Evolutionary conservation across 495 filamentous ascomycete species (phyloP), one percentile per base, ranked within the genome.

Genomic region (Pseudomonodictys pantanalensis): DNA sequence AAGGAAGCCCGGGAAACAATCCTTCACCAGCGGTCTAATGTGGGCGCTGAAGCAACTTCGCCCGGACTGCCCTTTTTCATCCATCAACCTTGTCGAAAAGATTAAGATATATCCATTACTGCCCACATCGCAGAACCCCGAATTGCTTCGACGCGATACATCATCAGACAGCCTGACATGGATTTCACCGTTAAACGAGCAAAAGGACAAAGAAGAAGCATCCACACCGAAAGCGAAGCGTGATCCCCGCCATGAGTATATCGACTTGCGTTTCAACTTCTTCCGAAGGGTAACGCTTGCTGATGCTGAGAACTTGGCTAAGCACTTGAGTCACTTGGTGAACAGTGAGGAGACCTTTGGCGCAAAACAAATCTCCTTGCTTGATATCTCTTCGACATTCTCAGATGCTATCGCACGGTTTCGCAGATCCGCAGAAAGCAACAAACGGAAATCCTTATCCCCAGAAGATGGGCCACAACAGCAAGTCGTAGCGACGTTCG

Each of bases 11-110:
- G 59, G 59, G 1, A 7, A 1, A 25, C 15, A 29, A 0, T 62
- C 59, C 1, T 62, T 62, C 32, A 62, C 59, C 1, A 43, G 39
- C 22, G 59, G 52, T 1, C 29, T 62, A 22, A 62, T 62, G 15
- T 44, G 43, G 46, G 43, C 59, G 1, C 30, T 62, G 10, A 51
- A 44, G 23, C 18, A 46, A 30, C 18, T 60, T 32, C 8, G 18
- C 3, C 20, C 38, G 29, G 17, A 41, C 12, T 24, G 9, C 11
- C 41, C 49, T 2, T 60, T 60, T 20, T 28, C 35, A 1, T 38
- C 58, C 12, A 9, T 23, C n/a, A 28, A 38, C 10, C 48, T 60
- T 3, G 11, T 32, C 28, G 32, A 60, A 2, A 54, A 47, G 58
- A 54, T 60, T 22, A 47, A 60, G 30, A 28, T 10, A 3, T 26